Base-by-base conservation (phyloP, 2,329 filamentous ascomycete genomes). In the Emergomyces pasteurianus region DNA sequence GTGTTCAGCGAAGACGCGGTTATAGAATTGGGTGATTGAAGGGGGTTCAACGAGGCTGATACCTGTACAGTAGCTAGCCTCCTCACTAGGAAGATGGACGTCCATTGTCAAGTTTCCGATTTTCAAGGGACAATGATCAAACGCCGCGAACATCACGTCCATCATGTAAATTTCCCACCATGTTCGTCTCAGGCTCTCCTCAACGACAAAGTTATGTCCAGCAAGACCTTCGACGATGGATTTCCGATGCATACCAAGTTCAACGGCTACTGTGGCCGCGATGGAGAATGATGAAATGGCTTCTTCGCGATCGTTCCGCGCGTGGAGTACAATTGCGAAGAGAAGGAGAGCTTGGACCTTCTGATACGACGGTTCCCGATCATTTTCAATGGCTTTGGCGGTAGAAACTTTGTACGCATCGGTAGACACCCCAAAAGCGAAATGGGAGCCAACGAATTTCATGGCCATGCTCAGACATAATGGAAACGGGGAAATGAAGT, bases 131-230 rank as follows among this genome's bases (percentile, higher is more conserved):
- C 73, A 71, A 14, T 75, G 70, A 2, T 75, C 74, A 21, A 95
- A 85, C 3, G 89, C 89, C 5, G 90, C 89, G 65, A 95, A 81
- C 81, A 95, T 87, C 60, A 87, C 89, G 70, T 95, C 90, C 16
- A 90, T 82, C n/a, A 89, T 82, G 69, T 87, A 92, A 46, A 89
- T 68, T 67, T 83, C 90, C 92, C 92, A 96, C 91, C 91, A 96
- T 1, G 91, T 96, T 62, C 92, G 81, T 21, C 90, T 83, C 83
- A 90, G 87, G 71, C 87, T 89, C 73, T 96, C 92, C 70, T 92
- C 89, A 2, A 92, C 71, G 1, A 90, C 78, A 0, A 83, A 79
- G 62, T 87, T 83, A 5, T 84, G 83, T 34, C 80, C 78, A 18
- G 87, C 86, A 66, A 90, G 79, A 5, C 80, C 73, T 0, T 79